Conservation (phyloP, 345 rosid species). For the Sonneratia alba region DNA sequence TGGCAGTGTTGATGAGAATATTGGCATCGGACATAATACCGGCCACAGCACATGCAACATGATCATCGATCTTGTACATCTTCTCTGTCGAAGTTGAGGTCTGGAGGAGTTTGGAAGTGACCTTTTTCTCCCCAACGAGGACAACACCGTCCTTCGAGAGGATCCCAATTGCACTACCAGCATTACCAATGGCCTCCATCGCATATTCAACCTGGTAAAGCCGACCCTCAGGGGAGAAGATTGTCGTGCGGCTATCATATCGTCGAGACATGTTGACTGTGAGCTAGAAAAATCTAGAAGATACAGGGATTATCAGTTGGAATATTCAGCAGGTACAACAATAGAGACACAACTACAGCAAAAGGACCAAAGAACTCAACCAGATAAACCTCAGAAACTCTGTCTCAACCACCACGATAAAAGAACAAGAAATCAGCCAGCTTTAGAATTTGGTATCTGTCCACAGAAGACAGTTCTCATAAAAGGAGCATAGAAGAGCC, state of each 20-base stretch:
- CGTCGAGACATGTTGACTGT: conserved; percentile 65
- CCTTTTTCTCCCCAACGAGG: conserved; percentile 93
- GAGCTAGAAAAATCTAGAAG: neutral
- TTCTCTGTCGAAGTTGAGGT: conserved; percentile 84
- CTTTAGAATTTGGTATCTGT: too few relatives aligned
- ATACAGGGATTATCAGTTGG: too few relatives aligned
- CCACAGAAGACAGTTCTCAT: too few relatives aligned
- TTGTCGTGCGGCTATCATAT: conserved; percentile 97
- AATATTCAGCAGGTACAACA: too few relatives aligned
- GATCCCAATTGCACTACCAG: conserved; percentile 89
- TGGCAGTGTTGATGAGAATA: conserved; percentile 83
- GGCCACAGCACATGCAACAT: conserved; percentile 93
- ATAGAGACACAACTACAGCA: too few relatives aligned
- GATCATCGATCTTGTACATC: conserved; percentile 98
- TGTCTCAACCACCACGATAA: too few relatives aligned
- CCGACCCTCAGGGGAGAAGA: conserved; percentile 98
- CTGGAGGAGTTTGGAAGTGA: conserved; percentile 89
- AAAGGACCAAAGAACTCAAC: too few relatives aligned
- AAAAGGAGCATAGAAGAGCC: too few relatives aligned
- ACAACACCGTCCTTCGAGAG: conserved; percentile 85
- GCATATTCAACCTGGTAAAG: conserved; percentile 98
- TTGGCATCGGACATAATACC: conserved; percentile 99
- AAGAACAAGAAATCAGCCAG: too few relatives aligned
- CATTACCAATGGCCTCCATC: conserved; percentile 98
- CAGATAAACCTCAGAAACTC: too few relatives aligned